These are phyloP conservation scores for Ustilaginoidea virens DNA, from an alignment of 2,329 filamentous ascomycete genomes.

Conservation along the genomic window DNA sequence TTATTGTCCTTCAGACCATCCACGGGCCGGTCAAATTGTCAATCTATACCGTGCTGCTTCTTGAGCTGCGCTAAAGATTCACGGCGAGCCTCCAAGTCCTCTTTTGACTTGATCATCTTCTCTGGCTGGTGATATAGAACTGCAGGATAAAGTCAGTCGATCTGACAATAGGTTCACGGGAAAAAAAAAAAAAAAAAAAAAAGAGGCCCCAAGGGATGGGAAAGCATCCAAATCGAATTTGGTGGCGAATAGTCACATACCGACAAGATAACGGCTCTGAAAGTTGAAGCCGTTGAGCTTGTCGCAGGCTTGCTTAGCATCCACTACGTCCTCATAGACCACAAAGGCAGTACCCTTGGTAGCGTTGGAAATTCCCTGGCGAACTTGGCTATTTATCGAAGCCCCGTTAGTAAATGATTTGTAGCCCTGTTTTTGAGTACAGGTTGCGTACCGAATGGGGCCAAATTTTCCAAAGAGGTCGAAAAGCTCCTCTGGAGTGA, in stretches of 20 bases:
- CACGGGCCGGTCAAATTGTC: slow-evolving; percentile 62
- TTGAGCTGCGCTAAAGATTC: slow-evolving; percentile 98
- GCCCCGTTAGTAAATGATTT: too few relatives aligned
- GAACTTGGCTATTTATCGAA: slow-evolving; percentile 82
- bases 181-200: not conserved
- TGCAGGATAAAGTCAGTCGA: slow-evolving; percentile 10
- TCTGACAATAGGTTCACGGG: not conserved
- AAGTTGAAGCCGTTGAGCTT: slow-evolving; percentile 99
- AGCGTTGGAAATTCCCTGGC: slow-evolving; percentile 91
- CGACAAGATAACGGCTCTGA: slow-evolving; percentile 96
- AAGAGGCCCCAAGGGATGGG: not conserved
- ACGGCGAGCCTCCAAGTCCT: slow-evolving; percentile 84
- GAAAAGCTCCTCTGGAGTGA: slow-evolving; percentile 93
- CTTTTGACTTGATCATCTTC: slow-evolving; percentile 67
- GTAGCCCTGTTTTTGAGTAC: too few relatives aligned
- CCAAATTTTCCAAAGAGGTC: slow-evolving; percentile 98
- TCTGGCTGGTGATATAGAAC: slow-evolving; percentile 51
- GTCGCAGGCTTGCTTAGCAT: slow-evolving; percentile 97
- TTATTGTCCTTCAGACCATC: slow-evolving; percentile 30
- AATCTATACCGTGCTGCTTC: slow-evolving; percentile 96
- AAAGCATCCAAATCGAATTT: not conserved
- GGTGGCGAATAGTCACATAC: slow-evolving; percentile 39
- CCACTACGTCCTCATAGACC: slow-evolving; percentile 98
- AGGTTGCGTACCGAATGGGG: slow-evolving; percentile 62
- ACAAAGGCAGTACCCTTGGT: slow-evolving; percentile 98